These are phyloP conservation scores for Lichtheimia hyalospora DNA, from an alignment of 371 early-diverging fungal genomes.

Conservation along the genomic window DNA sequence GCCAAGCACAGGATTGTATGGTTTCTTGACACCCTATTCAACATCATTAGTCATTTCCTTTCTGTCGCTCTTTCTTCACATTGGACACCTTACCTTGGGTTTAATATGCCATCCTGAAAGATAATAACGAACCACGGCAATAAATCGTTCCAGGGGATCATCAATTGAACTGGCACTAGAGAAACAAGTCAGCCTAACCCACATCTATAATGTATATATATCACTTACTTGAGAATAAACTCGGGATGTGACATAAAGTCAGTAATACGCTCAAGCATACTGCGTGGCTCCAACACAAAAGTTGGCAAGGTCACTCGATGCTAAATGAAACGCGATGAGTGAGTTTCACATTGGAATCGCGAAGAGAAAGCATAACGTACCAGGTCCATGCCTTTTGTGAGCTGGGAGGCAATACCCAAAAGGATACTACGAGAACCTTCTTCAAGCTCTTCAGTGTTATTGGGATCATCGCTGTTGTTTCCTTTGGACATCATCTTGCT, in stretches of 20 bases:
- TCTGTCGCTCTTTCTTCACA: slow-evolving; percentile 1
- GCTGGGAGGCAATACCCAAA: slow-evolving; percentile 80
- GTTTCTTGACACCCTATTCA: slow-evolving; percentile 90
- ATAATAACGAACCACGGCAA: slow-evolving; percentile 87
- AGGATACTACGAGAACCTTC: slow-evolving; percentile 88
- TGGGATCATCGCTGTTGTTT: slow-evolving; percentile 20
- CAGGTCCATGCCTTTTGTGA: slow-evolving; percentile 87
- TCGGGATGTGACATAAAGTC: slow-evolving; percentile 95
- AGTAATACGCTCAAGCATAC: slow-evolving; percentile 90
- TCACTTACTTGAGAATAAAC: slow-evolving; percentile 70
- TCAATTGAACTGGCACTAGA: slow-evolving; percentile 60
- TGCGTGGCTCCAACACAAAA: slow-evolving; percentile 93
- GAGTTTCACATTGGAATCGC: too few relatives aligned
- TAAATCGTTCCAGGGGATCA: slow-evolving; percentile 85
- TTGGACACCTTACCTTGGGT: slow-evolving; percentile 70
- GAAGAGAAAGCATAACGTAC: slow-evolving; percentile 10
- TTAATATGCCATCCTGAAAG: slow-evolving; percentile 97
- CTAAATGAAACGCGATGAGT: slow-evolving; percentile 7
- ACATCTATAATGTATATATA: not conserved
- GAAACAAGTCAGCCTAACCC: not conserved
- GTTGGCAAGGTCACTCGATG: slow-evolving; percentile 89
- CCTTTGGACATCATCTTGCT: slow-evolving; percentile 9
- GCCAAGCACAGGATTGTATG: slow-evolving; percentile 93
- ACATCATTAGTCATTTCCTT: not conserved
- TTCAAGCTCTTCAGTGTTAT: slow-evolving; percentile 76